Base-by-base conservation (phyloP, 208 protist species). In the Acanthamoeba royreba region DNA sequence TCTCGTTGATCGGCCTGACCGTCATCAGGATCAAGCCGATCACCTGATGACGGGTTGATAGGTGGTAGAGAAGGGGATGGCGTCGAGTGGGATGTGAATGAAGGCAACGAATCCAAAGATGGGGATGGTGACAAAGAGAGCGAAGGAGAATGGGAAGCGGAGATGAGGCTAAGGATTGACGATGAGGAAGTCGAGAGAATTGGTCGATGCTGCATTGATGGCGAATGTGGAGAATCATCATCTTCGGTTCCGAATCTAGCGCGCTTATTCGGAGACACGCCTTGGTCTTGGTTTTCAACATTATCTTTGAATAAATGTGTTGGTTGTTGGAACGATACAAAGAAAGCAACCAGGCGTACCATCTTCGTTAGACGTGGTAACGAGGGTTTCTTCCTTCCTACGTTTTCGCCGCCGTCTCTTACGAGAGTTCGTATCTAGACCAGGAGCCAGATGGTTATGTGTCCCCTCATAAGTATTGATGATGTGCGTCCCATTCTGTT, bases 391-490 rank as follows among this genome's bases (percentile, higher is more conserved):
- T 13, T 40, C 66, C 33, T 85, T 43, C 55, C 9, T 33, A 15
- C 28, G 22, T 52, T 66, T 61, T 2, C 83, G 83, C 11, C 83
- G 47, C 45, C 83, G 83, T 33, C 83, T 31, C 33, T 90, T 90
- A 1, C 83, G 28, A 22, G 83, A n/a, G 52, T 90, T 90, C 19
- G 58, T 52, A 1, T 90, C 83, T 33, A 90, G 55, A 25, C 83
- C 83, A 11, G 83, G 83, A 7, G 83, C 83, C 83, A 90, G 35
- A 42, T 90, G 83, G 38, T 90, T 90, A 52, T 90, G 83, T 3
- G 83, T 90, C 22, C 83, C 87, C 87, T 92, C 87, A 46, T 92
- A 92, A 11, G 87, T 92, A 35, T 92, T 92, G 63, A 92, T 92
- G n/a, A 92, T 77, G 42, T 81, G 58, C 40, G 40, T 49, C 40